Evolutionary conservation across 2,329 filamentous ascomycete species (phyloP), one percentile per base, ranked within the genome.

Genomic region (Aspergillus sp.): DNA sequence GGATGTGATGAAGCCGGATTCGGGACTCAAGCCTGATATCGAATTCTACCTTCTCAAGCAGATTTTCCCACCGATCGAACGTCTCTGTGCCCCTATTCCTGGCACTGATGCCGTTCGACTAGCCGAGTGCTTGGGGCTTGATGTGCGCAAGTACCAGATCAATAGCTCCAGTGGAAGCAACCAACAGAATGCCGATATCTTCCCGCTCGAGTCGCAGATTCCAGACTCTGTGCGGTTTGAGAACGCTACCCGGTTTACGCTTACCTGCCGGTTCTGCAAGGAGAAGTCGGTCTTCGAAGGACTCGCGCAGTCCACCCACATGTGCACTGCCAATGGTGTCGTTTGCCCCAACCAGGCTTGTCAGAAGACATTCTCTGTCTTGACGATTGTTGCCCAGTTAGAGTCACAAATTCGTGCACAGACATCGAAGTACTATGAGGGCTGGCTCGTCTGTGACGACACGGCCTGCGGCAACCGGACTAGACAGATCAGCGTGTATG

Each of bases 31-130:
- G 60, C 91, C 93, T 2, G 95, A 99, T 72, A 86, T 97, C n/a
- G 95, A 99, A 73, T 98, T 93, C 86, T 99, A 99, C 76, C 87
- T 99, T 41, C 90, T 92, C 81, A 99, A 99, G 81, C 95, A 99
- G 77, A 97, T 99, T 61, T 92, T 99, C 78, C 95, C 95, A 10
- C 95, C 95, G 0, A 95, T 99, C 25, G 95, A 99, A 80, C 91
- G 95, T 84, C 88, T 99, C 21, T 99, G 95, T 74, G 95, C 94
- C 63, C 97, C 96, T 62, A 97, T 99, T 70, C 87, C 87, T 13
- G 95, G 95, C 61, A 99, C 95, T 1, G 96, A 97, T 64, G 90
- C 94, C 7, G 87, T 91, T 1, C 89, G 93, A 65, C 85, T 99
- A 9, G 95, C 95, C 2, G 93, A 97, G 74, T 96, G 95, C 74